phyloP scores from a whole-genome alignment of 495 filamentous ascomycete species.

The Lichina pygmaea region DNA sequence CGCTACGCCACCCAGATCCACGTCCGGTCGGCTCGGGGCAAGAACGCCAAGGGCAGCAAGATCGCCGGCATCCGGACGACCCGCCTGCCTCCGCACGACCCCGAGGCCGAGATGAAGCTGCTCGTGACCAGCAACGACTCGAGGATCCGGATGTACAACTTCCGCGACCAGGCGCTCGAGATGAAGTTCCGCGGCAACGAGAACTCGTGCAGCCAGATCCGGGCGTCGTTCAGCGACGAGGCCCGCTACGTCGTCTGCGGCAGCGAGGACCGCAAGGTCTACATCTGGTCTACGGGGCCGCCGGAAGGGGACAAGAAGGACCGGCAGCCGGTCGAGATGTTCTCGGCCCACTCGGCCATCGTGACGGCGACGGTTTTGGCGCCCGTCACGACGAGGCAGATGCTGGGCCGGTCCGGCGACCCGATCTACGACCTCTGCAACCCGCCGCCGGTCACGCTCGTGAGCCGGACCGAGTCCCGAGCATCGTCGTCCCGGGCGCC shows the following conservation, averaged over 20 bases:
- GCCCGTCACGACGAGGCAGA: slow-evolving; percentile 47
- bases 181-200: slow-evolving; percentile 83
- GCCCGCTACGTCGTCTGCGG: slow-evolving; percentile 74
- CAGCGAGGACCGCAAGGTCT: slow-evolving; percentile 70
- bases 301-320: slow-evolving; percentile 36
- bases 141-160: slow-evolving; percentile 70
- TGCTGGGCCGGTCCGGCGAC: slow-evolving; percentile 58
- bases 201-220: slow-evolving; percentile 79
- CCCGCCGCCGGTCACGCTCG: slow-evolving; percentile 67
- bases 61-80: slow-evolving; percentile 85
- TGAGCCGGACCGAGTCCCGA: slow-evolving; percentile 36
- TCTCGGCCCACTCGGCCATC: slow-evolving; percentile 70
- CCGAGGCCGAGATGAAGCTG: slow-evolving; percentile 54
- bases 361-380: slow-evolving; percentile 75
- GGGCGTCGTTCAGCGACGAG: slow-evolving; percentile 71
- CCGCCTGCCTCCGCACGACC: slow-evolving; percentile 26
- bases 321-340: slow-evolving; percentile 57
- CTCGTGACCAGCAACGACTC: slow-evolving; percentile 91
- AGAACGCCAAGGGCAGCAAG: slow-evolving; percentile 89
- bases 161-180: slow-evolving; percentile 58
- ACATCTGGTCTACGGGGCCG: slow-evolving; percentile 54
- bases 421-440: slow-evolving; percentile 93
- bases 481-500: slow-evolving; percentile 12
- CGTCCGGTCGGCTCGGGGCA: slow-evolving; percentile 66
- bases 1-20: slow-evolving; percentile 66